These are phyloP conservation scores for Huntiella moniliformis DNA, from an alignment of 2,329 filamentous ascomycete species.

Conservation along the genomic window DNA sequence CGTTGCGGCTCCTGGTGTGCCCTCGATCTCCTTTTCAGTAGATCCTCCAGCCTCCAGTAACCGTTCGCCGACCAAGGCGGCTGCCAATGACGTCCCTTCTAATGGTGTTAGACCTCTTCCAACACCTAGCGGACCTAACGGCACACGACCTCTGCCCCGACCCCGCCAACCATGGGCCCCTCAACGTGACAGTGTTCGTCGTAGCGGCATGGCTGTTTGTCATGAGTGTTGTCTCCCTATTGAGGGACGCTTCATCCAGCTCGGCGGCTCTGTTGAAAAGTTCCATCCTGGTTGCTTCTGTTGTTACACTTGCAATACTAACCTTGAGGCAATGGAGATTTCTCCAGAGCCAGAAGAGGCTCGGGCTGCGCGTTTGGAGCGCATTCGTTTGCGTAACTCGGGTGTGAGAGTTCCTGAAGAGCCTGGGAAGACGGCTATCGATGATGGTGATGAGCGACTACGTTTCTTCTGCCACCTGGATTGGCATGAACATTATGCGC, in stretches of 20 bases:
- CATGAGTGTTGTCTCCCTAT: constrained; percentile 72
- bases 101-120: constrained; percentile 25
- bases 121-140: constrained; percentile 20
- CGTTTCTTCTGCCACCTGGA: constrained; percentile 98
- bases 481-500: constrained; percentile 87
- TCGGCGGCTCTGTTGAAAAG: constrained; percentile 51
- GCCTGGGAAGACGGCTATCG: constrained; percentile 43
- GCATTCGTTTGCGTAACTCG: constrained; percentile 43
- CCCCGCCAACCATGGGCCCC: constrained; percentile 41
- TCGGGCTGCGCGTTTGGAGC: constrained; percentile 51
- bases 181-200: constrained; percentile 25
- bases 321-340: constrained; percentile 87
- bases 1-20: constrained; percentile 16
- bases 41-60: constrained; percentile 14
- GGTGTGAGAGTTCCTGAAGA: constrained; percentile 43
- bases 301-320: constrained; percentile 72
- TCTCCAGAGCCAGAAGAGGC: constrained; percentile 70
- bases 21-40: not conserved
- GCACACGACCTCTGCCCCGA: constrained; percentile 19
- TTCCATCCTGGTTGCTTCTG: constrained; percentile 91
- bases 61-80: constrained; percentile 13
- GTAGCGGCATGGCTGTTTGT: constrained; percentile 47
- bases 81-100: not conserved
- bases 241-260: constrained; percentile 72
- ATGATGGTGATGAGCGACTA: constrained; percentile 53